Base-by-base conservation (phyloP, 2,329 filamentous ascomycete species). In the Aspergillus sergii region DNA sequence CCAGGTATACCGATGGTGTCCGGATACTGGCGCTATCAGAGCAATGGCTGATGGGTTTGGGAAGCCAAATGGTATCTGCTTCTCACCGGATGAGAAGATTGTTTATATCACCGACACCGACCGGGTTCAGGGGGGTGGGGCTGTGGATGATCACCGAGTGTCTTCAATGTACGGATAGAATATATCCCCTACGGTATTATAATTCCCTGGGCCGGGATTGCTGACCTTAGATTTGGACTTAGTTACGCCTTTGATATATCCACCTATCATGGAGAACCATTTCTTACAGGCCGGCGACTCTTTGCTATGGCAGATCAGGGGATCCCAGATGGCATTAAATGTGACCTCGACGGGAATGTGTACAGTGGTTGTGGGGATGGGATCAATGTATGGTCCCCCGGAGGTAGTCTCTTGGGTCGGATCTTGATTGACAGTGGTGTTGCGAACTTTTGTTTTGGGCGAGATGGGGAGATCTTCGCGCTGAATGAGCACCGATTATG, bases 311-410 rank as follows among this genome's bases (percentile, higher is more conserved):
- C 80, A 1, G 77, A 80, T 36, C 71, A 72, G 0, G 84, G 84
- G n/a, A 76, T 81, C 3, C 83, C 85, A 0, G 75, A 78, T 57
- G 75, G 75, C 5, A 76, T 85, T 62, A 83, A 84, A 63, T 80
- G 80, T 48, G 85, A 87, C 67, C 76, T 75, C 0, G 67, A 81
- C 3, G 85, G 85, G 1, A 87, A 87, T 68, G 82, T 88, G 1
- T 87, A 85, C 71, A 79, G 79, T 23, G 84, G 82, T 0, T 84
- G 82, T 62, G 83, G 83, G 0, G 84, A 86, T 68, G 85, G 85
- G 0, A 74, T 87, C 14, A 79, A 85, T 63, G 78, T 87, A 4
- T 88, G 84, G 83, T 80, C 77, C 64, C 70, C 78, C 0, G 77
- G 77, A 3, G 85, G 84, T 0, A 76, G 68, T 5, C 66, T 85